A percentile compares a stretch with the other conserved stretches of the same genome.
phyloP scores from a whole-genome alignment of 140 eudicot species.

The Ambrosia hybrid region DNA sequence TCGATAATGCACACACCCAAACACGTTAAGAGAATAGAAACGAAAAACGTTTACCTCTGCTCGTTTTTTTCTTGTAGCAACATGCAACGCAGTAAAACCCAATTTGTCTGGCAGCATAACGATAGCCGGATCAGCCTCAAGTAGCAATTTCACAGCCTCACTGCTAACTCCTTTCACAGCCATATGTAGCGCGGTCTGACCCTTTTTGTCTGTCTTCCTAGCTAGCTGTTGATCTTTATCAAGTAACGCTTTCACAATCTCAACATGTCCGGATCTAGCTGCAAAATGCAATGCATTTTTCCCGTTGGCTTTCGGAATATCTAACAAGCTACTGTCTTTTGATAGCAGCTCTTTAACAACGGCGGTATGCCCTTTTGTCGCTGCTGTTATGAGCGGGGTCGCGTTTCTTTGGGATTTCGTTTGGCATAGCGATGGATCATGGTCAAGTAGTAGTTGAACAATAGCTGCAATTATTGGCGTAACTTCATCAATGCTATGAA shows the following conservation, averaged over 20 bases:
- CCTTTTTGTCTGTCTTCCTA: conserved; percentile 77
- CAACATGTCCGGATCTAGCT: conserved; percentile 80
- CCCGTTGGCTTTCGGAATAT: conserved; percentile 61
- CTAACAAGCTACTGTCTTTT: conserved; percentile 60
- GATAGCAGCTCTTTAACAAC: conserved; percentile 72
- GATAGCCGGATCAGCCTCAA: conserved; percentile 79
- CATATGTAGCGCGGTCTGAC: conserved; percentile 96
- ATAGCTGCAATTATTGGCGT: conserved; percentile 50
- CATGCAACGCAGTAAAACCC: conserved; percentile 92
- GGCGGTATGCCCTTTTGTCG: conserved; percentile 79
- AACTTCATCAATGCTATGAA: conserved; percentile 16
- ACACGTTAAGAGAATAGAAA: background rate
- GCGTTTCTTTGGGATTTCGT: conserved; percentile 83
- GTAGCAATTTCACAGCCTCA: conserved; percentile 75
- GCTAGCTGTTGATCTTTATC: conserved; percentile 73
- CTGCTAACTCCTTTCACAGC: conserved; percentile 90
- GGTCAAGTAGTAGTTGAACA: conserved; percentile 76
- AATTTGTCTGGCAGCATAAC: conserved; percentile 85
- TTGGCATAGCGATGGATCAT: conserved; percentile 74
- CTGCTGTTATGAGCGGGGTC: conserved; percentile 90
- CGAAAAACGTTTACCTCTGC: conserved; percentile 58
- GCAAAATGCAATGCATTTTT: conserved; percentile 88
- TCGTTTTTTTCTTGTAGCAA: conserved; percentile 85
- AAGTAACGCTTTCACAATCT: conserved; percentile 76
- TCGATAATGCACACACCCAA: background rate